phyloP scores from a whole-genome alignment of 106 monocot species.

The Agapanthus africanus region DNA sequence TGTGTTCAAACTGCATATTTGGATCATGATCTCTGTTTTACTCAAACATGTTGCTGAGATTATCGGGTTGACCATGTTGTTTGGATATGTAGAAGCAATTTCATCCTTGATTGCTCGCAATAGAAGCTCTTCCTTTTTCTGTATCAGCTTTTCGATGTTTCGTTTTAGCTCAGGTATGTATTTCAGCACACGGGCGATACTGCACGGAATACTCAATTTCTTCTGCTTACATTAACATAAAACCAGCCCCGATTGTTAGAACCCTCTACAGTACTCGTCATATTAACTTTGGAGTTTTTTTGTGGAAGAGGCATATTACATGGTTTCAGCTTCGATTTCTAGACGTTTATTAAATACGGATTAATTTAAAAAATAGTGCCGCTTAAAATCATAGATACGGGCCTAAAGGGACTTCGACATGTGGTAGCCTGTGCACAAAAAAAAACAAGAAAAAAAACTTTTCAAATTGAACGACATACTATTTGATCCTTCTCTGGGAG shows the following conservation, averaged over 20 bases:
- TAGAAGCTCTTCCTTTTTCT: conserved; percentile 47
- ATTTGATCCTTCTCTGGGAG: conserved; percentile 26
- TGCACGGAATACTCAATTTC: conserved; percentile 62
- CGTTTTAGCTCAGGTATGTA: conserved; percentile 82
- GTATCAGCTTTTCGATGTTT: conserved; percentile 23
- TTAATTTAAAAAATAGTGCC: no score
- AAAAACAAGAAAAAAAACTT: not conserved
- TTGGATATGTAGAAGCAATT: not conserved
- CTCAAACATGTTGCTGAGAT: conserved; percentile 35
- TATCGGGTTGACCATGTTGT: not conserved
- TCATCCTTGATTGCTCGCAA: conserved; percentile 4
- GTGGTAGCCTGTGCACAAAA: no score
- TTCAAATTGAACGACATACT: conserved; percentile 12
- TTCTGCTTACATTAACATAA: conserved; percentile 38
- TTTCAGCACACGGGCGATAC: conserved; percentile 37
- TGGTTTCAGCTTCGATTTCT: no score
- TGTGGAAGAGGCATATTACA: no score
- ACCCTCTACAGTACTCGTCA: no score
- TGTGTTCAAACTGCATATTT: conserved; percentile 29
- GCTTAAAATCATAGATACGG: no score
- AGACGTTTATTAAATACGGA: no score
- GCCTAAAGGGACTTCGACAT: no score
- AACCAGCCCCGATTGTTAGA: no score
- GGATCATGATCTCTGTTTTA: conserved; percentile 40
- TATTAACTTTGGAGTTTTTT: no score